A percentile compares a stretch with the other conserved stretches of the same genome.
These are phyloP conservation scores for Leptomonas seymouri DNA, from an alignment of 208 protist genomes.

Conservation along the genomic window DNA sequence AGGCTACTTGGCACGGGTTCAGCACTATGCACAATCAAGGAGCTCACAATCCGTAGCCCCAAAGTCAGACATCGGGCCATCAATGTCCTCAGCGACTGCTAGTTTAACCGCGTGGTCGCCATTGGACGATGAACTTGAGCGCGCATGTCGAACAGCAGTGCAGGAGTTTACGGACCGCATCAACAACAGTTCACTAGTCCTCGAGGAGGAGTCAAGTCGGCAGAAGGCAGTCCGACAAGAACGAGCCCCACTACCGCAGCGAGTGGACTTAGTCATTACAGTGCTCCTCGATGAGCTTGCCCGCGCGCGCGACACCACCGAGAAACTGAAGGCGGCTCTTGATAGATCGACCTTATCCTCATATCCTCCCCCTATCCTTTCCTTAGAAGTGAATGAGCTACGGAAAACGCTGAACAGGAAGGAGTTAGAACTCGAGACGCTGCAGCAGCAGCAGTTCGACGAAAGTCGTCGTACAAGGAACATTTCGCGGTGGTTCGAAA, in stretches of 20 bases:
- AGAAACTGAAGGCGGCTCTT: slow-evolving; percentile 6
- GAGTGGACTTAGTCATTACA: slow-evolving; percentile 9
- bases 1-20: slow-evolving; percentile 21
- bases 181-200: background rate
- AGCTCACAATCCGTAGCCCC: background rate
- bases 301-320: slow-evolving; percentile 11
- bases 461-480: slow-evolving; percentile 36
- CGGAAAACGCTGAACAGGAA: slow-evolving; percentile 20
- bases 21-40: too few relatives aligned
- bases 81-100: background rate
- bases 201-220: slow-evolving; percentile 20
- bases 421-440: slow-evolving; percentile 29
- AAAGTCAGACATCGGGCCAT: background rate
- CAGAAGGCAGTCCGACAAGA: slow-evolving; percentile 20
- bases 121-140: slow-evolving; percentile 4
- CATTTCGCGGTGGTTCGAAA: slow-evolving; percentile 41
- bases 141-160: slow-evolving; percentile 8
- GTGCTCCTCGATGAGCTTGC: slow-evolving; percentile 22
- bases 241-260: slow-evolving; percentile 15
- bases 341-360: background rate
- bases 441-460: slow-evolving; percentile 47
- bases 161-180: slow-evolving; percentile 3
- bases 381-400: slow-evolving; percentile 18
- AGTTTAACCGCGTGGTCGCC: background rate
- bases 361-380: background rate